Base-by-base conservation (phyloP, 129 eudicot genomes). In the Flaveria trinervia region DNA sequence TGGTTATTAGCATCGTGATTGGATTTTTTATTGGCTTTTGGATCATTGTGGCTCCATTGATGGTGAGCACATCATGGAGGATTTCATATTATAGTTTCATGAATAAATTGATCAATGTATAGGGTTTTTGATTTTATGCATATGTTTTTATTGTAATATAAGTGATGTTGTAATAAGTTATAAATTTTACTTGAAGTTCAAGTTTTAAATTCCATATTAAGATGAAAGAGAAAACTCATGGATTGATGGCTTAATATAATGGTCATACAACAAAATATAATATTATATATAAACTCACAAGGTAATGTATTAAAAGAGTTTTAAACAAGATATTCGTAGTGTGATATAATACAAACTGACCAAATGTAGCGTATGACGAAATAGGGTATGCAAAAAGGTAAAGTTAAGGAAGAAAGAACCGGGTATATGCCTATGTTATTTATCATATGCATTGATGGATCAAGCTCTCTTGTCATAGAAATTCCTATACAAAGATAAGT, bases 21-120 rank as follows among this genome's bases (percentile, higher is more conserved):
- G 77, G 77, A 73, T 56, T 73, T 8, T 11, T 56, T 56, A 25
- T 1, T 56, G 77, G 77, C 0, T 73, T 55, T 22, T 73, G 77
- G 77, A 45, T 73, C 12, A 13, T 73, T 15, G 15, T 73, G 68
- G 68, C 51, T 55, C 68, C 77, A 11, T 73, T 73, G 55, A 17
- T 73, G 20, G 15, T 39, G 5, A 73, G 41, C 77, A 20, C 22
- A 1, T 2, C 77, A 15, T 73, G 77, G 77, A 73, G 77, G 77
- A 73, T 8, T 56, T 12, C 54, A 55, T 73, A 73, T 56, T 56
- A 11, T 44, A 3, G 54, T 73, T 7, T 73, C 39, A 9, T 36
- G 68, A 55, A 20, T 13, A 15, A 54, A 28, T 5, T 16, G 14
- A 23, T 52, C 59, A 17, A 13, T 1, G 16, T 50, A 50, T 50